Conservation (phyloP, 192 early-diverging fungal genomes). For the Cetraspora pellucida region DNA sequence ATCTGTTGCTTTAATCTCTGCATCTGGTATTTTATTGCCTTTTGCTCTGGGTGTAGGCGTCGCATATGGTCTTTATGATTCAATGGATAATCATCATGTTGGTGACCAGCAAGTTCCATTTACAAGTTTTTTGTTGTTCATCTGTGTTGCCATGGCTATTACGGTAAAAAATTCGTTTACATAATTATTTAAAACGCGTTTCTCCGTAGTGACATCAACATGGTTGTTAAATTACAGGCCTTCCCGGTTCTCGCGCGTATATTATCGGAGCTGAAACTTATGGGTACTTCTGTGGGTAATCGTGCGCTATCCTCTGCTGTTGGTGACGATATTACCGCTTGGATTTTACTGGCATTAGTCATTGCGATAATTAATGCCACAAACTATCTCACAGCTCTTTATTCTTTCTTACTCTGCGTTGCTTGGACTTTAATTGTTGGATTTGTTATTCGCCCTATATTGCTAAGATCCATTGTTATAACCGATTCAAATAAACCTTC, state of each 20-base stretch:
- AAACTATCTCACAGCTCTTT: slow-evolving; percentile 72
- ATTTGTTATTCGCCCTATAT: slow-evolving; percentile 67
- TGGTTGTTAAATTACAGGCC: slow-evolving; percentile 60
- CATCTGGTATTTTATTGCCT: slow-evolving; percentile 80
- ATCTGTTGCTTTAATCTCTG: slow-evolving; percentile 64
- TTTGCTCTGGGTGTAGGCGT: slow-evolving; percentile 79
- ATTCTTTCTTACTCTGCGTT: slow-evolving; percentile 73
- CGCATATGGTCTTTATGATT: slow-evolving; percentile 66
- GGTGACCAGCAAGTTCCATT: slow-evolving; percentile 45
- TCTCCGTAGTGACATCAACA: too few relatives aligned
- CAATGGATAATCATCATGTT: too few relatives aligned
- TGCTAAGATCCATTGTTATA: slow-evolving; percentile 49
- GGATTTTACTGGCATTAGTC: slow-evolving; percentile 79
- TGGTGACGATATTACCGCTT: slow-evolving; percentile 85
- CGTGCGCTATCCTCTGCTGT: slow-evolving; percentile 83
- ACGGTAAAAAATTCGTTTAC: too few relatives aligned
- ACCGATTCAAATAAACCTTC: slow-evolving; percentile 58
- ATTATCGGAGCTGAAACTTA: slow-evolving; percentile 82
- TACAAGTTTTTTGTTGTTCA: slow-evolving; percentile 80
- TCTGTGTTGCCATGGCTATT: slow-evolving; percentile 91
- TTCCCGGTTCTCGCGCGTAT: slow-evolving; percentile 97
- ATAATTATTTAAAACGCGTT: too few relatives aligned
- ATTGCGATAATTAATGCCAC: slow-evolving; percentile 84
- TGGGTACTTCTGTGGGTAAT: slow-evolving; percentile 80
- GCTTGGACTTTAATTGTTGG: slow-evolving; percentile 74